phyloP scores from a whole-genome alignment of 805 yeast genomes.

The Cyberlindnera mrakii region DNA sequence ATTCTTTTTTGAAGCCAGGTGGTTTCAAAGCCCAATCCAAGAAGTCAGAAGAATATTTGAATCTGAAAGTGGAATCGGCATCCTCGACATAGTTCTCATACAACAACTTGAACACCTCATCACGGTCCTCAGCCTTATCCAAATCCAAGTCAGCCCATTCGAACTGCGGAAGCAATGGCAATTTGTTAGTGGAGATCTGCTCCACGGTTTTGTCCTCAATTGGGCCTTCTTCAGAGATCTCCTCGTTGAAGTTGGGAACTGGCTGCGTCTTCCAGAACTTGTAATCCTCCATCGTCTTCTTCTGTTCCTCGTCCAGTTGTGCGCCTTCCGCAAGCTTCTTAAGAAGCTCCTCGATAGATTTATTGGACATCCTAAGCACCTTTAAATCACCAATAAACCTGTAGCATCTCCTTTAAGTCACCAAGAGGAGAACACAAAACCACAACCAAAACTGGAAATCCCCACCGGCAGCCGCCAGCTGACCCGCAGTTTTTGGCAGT shows the following conservation, averaged over 20 bases:
- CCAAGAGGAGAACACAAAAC: no score
- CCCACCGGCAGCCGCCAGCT: neutral
- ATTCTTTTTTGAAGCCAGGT: constrained; percentile 85
- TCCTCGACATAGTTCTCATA: constrained; percentile 95
- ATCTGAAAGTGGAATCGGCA: constrained; percentile 84
- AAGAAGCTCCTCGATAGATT: constrained; percentile 55
- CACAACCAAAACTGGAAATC: neutral
- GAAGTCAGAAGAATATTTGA: constrained; percentile 78
- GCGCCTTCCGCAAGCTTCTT: constrained; percentile 27
- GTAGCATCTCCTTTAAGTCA: no score
- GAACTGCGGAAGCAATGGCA: constrained; percentile 62
- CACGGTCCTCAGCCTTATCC: constrained; percentile 47
- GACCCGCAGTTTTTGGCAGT: neutral
- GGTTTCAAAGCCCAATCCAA: constrained; percentile 90
- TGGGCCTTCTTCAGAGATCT: constrained; percentile 68
- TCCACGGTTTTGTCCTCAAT: constrained; percentile 70
- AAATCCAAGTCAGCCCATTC: constrained; percentile 85
- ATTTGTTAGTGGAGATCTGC: constrained; percentile 67
- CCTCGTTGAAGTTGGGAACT: constrained; percentile 71
- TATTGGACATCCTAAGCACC: constrained; percentile 19
- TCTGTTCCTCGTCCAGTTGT: constrained; percentile 48
- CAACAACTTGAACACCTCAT: constrained; percentile 72
- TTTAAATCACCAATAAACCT: no score
- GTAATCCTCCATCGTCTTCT: constrained; percentile 78
- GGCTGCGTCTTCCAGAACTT: constrained; percentile 99